Evolutionary conservation across 2,329 filamentous ascomycete genomes (phyloP), one percentile per base, ranked within the genome.

Genomic region (Aspergillus aculeatus): DNA sequence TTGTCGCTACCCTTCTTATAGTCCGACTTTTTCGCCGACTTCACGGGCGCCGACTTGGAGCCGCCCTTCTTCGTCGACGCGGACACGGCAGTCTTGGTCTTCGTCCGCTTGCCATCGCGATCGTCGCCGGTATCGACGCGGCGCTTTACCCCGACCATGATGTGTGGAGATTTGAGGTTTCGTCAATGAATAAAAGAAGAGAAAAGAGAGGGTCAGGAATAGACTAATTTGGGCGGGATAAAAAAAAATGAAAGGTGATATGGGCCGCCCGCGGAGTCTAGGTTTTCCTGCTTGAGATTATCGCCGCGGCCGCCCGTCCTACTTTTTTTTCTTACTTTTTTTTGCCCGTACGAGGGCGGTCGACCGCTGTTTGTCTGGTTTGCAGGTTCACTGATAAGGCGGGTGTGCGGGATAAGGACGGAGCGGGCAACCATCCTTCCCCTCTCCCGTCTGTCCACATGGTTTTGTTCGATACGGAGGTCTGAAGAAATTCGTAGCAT

Each of bases 91-190:
- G 63, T 66, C 61, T 66, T 65, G 47, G 65, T 64, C 66, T 78
- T 78, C 60, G 70, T 76, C 58, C 75, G 73, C 65, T 78, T 78
- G 58, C 75, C 74, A 66, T 71, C 73, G 66, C 73, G 71, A 50
- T 75, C 74, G 47, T 78, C 75, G 29, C 68, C 65, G 55, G 66
- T 61, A 56, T 78, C 76, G 26, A 76, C 73, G 26, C 69, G 68
- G 60, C 77, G 76, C 66, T 79, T 79, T 29, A 78, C 64, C 58
- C 76, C 76, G 54, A 75, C 73, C 77, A 79, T 79, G 21, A 41
- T 67, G 52, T 54, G 51, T 57, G 32, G 58, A 55, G 5, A 35
- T 35, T 56, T 38, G 47, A 38, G 62, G 59, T 50, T 48, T 59
- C 23, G 44, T 54, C 38, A 14, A 11, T 12, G 31, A 32, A 23